Percentiles rank a stretch among this genome's conserved stretches.
Conservation (phyloP, 768 basidiomycete genomes). For the Lactifluus volemus region DNA sequence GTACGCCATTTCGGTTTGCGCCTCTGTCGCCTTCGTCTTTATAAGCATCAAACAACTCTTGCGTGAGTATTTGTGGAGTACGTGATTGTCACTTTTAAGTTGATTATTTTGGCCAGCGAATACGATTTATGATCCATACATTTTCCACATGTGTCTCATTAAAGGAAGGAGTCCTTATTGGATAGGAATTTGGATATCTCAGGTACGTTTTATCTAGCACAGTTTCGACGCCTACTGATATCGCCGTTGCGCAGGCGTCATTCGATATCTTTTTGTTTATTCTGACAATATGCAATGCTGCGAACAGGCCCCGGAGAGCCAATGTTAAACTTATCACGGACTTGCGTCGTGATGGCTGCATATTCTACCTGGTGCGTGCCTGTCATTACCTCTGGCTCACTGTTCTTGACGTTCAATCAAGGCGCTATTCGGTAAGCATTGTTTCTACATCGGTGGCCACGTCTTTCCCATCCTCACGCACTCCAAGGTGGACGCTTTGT, state of each 20-base stretch:
- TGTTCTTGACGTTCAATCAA: not conserved
- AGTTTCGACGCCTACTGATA: not conserved
- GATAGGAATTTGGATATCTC: slow-evolving; percentile 27
- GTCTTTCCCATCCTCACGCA: not conserved
- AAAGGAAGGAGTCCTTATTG: slow-evolving; percentile 1
- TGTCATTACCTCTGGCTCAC: not conserved
- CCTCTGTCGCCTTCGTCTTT: slow-evolving; percentile 3
- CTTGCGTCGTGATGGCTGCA: slow-evolving; percentile 30
- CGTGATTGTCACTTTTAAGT: not conserved
- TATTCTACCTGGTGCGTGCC: slow-evolving; percentile 29
- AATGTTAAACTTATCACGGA: slow-evolving; percentile 27
- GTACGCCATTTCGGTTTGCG: slow-evolving; percentile 6
- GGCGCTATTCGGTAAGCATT: slow-evolving; percentile 7
- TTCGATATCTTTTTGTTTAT: slow-evolving; percentile 31
- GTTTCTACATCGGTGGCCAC: not conserved
- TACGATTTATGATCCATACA: not conserved
- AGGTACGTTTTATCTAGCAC: slow-evolving; percentile 22
- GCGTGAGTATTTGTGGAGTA: not conserved
- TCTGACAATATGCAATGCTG: slow-evolving; percentile 30
- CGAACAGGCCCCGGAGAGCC: slow-evolving; percentile 28
- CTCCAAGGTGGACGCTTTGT: slow-evolving; percentile 11
- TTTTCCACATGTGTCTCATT: slow-evolving; percentile 17
- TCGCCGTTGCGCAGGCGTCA: slow-evolving; percentile 23
- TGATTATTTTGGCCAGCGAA: slow-evolving; percentile 1
- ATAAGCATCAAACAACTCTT: not conserved